Base-by-base conservation (phyloP, 2,329 filamentous ascomycete genomes). In the Aspergillus sp. region DNA sequence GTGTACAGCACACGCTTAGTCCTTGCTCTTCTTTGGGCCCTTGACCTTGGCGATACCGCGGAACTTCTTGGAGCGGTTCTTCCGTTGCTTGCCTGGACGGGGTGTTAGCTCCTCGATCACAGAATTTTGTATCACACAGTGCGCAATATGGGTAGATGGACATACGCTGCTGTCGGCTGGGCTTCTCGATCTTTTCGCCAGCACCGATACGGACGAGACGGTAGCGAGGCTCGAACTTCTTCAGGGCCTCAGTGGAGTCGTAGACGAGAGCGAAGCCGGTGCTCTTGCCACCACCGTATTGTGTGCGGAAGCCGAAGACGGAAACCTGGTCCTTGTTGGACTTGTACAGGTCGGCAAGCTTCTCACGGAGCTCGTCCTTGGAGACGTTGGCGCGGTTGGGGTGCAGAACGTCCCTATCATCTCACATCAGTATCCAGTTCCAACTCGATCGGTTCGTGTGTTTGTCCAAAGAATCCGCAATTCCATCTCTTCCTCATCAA, bases 201-300 rank as follows among this genome's bases (percentile, higher is more conserved):
- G 91, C 85, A 77, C 93, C 95, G 78, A 96, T 91, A 72, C 95
- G 88, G 80, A 99, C 87, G 73, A 97, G 88, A 82, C 95, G 89
- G 90, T 97, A 97, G 83, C 90, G 89, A 74, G 95, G 95, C 88
- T 99, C 95, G 82, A 98, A 99, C 84, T 98, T 98, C 91, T 97
- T 97, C 89, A 99, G 89, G 75, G 93, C 91, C 86, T 99, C 95
- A 77, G 87, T 84, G 70, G 91, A 96, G 83, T 99, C 95, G 88
- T 99, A 99, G 84, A 99, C 86, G 75, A 98, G 91, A 70, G 92
- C 95, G 79, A 99, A 99, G 75, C 95, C 95, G 69, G 93, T 98
- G 81, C 91, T 96, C 90, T 99, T 99, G 86, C 95, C 95, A 79
- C 95, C 95, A 93, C 95, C 95, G 80, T 90, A 99, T 80, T 98